Base-by-base conservation (phyloP, 108 stramenopile genomes). In the Epithemia pelagica region DNA sequence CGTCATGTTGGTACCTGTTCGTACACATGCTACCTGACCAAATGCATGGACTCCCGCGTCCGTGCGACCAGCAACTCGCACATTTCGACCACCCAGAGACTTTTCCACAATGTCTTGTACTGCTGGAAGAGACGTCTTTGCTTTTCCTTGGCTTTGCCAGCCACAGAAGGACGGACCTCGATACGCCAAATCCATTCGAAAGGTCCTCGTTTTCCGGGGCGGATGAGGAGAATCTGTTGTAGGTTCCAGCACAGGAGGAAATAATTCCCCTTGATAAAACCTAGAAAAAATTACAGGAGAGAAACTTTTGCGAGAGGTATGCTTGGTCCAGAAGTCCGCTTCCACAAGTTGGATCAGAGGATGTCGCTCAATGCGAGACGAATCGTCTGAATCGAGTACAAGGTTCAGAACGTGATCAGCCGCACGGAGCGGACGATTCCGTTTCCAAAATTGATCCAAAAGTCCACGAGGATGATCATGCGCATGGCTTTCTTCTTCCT, bases 11-110 rank as follows among this genome's bases (percentile, higher is more conserved):
- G 61, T 28, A 1, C 52, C 25, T 2, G 82, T 87, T 59, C 89
- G 82, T 52, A 84, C 66, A 60, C 89, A 73, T 66, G 81, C 85
- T n/a, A 88, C 71, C 67, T 91, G 89, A 28, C 73, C 80, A 46
- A 88, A 73, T 20, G 89, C 86, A 72, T 66, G 67, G 21, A 91
- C 89, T 21, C 89, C 89, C 10, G 78, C 74, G 74, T 91, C 89
- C n/a, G 89, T 91, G 18, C 89, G 73, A 21, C 89, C 89, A 46
- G 79, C 78, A 25, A 88, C 86, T 46, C 81, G 81, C 19, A 91
- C 68, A 64, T 84, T 68, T 25, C 82, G 73, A 25, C 75, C 69
- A 22, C 32, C 69, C 69, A 64, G 71, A 28, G 57, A 8, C 1
- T 86, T 74, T 27, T 80, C 83, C 58, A 91, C 54, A 0, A 74